Evolutionary conservation across 164 flowering plant species (phyloP).

Genomic region (Houttuynia cordata): DNA sequence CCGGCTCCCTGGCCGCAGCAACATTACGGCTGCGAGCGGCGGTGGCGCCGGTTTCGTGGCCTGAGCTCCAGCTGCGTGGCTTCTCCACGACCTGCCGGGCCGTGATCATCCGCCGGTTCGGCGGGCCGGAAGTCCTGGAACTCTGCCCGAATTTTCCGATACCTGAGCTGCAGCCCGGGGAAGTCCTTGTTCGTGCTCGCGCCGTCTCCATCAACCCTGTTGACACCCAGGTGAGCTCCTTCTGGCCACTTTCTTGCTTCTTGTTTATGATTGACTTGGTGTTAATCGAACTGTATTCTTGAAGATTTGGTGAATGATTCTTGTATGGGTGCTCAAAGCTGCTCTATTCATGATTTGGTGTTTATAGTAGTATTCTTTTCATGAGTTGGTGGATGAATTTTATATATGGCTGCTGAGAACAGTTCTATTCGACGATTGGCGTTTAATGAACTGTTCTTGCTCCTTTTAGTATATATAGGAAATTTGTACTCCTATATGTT

Average conservation of each 20-base stretch:
- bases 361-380: too few species aligned
- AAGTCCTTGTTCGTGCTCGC: conserved; percentile 82
- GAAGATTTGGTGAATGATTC: not conserved
- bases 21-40: too few species aligned
- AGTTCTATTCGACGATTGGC: not conserved
- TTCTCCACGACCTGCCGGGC: conserved; percentile 67
- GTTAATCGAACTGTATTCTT: not conserved
- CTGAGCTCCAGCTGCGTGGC: conserved; percentile 5
- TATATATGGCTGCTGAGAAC: too few species aligned
- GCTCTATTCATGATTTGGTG: too few species aligned
- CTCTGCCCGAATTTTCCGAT: conserved; percentile 45
- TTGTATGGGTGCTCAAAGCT: not conserved
- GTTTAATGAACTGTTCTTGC: too few species aligned
- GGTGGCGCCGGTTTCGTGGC: too few species aligned
- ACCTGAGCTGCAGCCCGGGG: conserved; percentile 68
- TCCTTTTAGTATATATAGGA: too few species aligned
- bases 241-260: not conserved
- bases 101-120: conserved; percentile 73
- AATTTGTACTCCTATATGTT: not conserved
- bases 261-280: not conserved
- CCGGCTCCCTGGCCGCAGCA: not conserved
- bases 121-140: conserved; percentile 82
- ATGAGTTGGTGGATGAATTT: too few species aligned
- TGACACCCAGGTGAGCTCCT: conserved; percentile 35
- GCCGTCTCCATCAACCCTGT: conserved; percentile 93